Conservation (phyloP, 352 stramenopile species). For the Phytophthora hibernalis region DNA sequence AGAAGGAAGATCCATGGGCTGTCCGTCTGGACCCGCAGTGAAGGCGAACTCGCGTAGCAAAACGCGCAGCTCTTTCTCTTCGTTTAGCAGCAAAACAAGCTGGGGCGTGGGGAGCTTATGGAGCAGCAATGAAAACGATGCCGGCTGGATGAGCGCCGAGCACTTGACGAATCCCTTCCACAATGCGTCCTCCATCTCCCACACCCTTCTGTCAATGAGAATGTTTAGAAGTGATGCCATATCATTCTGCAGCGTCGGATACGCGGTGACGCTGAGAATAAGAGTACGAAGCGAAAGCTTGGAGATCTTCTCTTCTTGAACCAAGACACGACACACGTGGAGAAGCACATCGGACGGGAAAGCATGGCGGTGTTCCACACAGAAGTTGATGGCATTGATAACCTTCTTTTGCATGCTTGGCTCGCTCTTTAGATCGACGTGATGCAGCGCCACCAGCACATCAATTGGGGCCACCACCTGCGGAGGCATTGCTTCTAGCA, state of each 20-base stretch:
- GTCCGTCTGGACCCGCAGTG: slow-evolving; percentile 35
- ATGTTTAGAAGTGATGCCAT: slow-evolving; percentile 65
- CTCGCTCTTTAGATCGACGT: slow-evolving; percentile 77
- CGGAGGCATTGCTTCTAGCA: slow-evolving; percentile 79
- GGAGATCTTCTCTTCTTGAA: slow-evolving; percentile 64
- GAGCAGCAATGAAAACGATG: slow-evolving; percentile 73
- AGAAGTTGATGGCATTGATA: slow-evolving; percentile 82
- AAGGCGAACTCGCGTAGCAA: slow-evolving; percentile 57
- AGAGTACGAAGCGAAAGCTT: slow-evolving; percentile 80
- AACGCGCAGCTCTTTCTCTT: slow-evolving; percentile 64
- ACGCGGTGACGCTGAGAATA: slow-evolving; percentile 80
- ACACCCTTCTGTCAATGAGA: slow-evolving; percentile 62
- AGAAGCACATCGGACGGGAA: slow-evolving; percentile 81
- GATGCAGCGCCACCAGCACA: slow-evolving; percentile 77
- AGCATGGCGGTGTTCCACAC: slow-evolving; percentile 78
- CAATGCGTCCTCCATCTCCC: slow-evolving; percentile 77
- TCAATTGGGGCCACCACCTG: slow-evolving; percentile 71
- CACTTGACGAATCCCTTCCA: slow-evolving; percentile 89
- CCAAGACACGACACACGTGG: slow-evolving; percentile 69
- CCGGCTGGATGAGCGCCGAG: slow-evolving; percentile 72
- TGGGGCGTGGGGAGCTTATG: slow-evolving; percentile 59
- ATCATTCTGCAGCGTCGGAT: slow-evolving; percentile 68
- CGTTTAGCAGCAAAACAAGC: slow-evolving; percentile 55
- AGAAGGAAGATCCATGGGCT: slow-evolving; percentile 42
- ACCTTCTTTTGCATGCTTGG: slow-evolving; percentile 78